Evolutionary conservation across 2,329 filamentous ascomycete genomes (phyloP).

Genomic region (Fusarium oxysporum): DNA sequence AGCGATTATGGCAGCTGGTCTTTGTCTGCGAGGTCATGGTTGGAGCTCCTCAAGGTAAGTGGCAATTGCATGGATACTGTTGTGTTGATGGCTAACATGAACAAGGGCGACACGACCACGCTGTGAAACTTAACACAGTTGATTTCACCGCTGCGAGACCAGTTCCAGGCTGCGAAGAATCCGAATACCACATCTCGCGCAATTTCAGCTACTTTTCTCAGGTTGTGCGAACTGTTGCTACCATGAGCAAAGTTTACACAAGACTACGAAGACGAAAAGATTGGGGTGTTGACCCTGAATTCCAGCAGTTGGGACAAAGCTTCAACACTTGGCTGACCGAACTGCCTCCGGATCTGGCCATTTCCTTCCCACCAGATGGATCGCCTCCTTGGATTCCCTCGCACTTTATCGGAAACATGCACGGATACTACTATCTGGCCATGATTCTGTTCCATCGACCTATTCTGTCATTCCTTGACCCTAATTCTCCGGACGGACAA

Average conservation of each 20-base stretch:
- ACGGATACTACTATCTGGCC: constrained; percentile 87
- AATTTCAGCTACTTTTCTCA: constrained; percentile 87
- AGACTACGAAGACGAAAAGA: constrained; percentile 81
- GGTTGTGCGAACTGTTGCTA: constrained; percentile 80
- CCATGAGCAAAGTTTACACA: constrained; percentile 80
- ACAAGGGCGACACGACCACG: constrained; percentile 81
- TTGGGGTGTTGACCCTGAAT: constrained; percentile 88
- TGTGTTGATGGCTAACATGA: constrained; percentile 19
- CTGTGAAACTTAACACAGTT: constrained; percentile 79
- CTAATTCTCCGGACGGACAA: constrained; percentile 73
- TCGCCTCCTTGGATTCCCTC: constrained; percentile 86
- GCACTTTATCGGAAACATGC: constrained; percentile 88
- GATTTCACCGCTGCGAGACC: constrained; percentile 77
- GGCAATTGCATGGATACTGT: not conserved
- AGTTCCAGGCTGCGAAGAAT: constrained; percentile 75
- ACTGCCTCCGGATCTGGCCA: constrained; percentile 80
- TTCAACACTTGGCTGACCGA: constrained; percentile 81
- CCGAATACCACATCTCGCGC: constrained; percentile 81
- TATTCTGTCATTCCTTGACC: constrained; percentile 82
- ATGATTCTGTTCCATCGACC: constrained; percentile 90
- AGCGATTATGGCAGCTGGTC: constrained; percentile 88
- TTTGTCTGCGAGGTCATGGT: constrained; percentile 92
- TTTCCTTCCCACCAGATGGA: constrained; percentile 82
- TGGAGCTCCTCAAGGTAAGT: constrained; percentile 83
- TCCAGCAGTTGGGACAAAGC: constrained; percentile 81